Percentiles rank a stretch among this genome's conserved stretches.
phyloP scores from a whole-genome alignment of 106 monocot species.

The Gastrodia elata region DNA sequence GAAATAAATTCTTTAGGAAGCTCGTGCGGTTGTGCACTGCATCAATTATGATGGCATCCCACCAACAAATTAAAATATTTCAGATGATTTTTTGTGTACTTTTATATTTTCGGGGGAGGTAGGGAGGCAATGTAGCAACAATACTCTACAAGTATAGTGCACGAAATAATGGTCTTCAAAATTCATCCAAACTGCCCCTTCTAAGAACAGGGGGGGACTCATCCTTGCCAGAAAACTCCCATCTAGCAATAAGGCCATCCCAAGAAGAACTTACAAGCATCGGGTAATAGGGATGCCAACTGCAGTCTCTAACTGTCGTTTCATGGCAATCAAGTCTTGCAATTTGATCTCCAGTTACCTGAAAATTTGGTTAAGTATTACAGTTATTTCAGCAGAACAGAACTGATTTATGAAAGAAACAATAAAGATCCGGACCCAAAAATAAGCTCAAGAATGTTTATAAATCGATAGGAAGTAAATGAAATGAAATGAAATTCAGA shows the following conservation, averaged over 20 bases:
- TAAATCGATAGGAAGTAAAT: not conserved
- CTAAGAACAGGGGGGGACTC: not conserved
- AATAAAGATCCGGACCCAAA: not conserved
- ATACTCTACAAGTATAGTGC: not conserved
- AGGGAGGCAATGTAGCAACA: not conserved
- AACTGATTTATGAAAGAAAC: not conserved
- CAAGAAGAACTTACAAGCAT: conserved; percentile 64
- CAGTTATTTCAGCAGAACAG: not conserved
- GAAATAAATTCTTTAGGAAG: too few relatives aligned
- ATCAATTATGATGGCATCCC: too few relatives aligned
- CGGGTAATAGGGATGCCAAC: conserved; percentile 77
- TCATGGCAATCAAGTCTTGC: conserved; percentile 45
- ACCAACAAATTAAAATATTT: too few relatives aligned
- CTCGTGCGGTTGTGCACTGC: too few relatives aligned
- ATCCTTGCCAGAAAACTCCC: conserved; percentile 43
- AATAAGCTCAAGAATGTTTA: not conserved
- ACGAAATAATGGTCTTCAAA: not conserved
- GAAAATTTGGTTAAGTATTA: conserved; percentile 5
- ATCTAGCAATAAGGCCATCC: conserved; percentile 58
- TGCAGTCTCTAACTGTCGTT: conserved; percentile 65
- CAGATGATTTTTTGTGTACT: too few relatives aligned
- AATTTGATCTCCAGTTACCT: conserved; percentile 62
- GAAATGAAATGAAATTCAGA: not conserved
- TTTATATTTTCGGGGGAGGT: too few relatives aligned
- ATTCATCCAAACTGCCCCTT: not conserved